Evolutionary conservation across 2,329 filamentous ascomycete genomes (phyloP), one percentile per base, ranked within the genome.

Genomic region (Fusarium mexicanum): DNA sequence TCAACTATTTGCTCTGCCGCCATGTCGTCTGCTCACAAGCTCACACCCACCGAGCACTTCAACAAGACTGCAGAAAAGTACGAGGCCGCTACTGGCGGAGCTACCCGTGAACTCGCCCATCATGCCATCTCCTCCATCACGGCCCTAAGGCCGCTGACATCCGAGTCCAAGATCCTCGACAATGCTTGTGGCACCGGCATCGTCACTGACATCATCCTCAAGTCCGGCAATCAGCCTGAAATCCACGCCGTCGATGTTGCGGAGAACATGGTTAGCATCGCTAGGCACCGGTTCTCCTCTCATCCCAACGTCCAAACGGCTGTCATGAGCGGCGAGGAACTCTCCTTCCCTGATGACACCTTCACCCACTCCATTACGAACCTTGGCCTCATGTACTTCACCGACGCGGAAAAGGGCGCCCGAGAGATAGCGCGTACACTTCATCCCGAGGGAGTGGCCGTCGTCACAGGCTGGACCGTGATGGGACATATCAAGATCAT

Each of bases 381-480:
- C 13, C 20, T 31, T 2, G 26, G 46, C 3, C 26, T 48, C 1
- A 31, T 48, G 46, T 48, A 48, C 26, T 48, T 48, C 26, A 22
- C 9, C 9, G 26, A 48, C 9, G 26, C 46, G 13, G 13, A 0
- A 0, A 17, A 48, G 20, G 26, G 26, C 4, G 20, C 20, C 6
- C 3, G 46, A 11, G 46, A 48, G 20, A 48, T 48, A 31, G 13
- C 9, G 4, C 26, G 9, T 22, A 48, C 46, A 22, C 20, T 31
- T 22, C 6, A 6, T 1, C 13, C 26, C 4, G 6, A 48, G 6
- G 46, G 26, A 31, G 26, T 16, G 1, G 46, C 20, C 2, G 20
- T 48, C 0, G 4, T 48, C 4, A 29, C 46, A 2, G 26, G 46
- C 2, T 48, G 46, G 20, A 48, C 26, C 0, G 3, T 6, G 6